Conservation (phyloP, 2,329 filamentous ascomycete genomes). For the Claviceps quebecensis region DNA sequence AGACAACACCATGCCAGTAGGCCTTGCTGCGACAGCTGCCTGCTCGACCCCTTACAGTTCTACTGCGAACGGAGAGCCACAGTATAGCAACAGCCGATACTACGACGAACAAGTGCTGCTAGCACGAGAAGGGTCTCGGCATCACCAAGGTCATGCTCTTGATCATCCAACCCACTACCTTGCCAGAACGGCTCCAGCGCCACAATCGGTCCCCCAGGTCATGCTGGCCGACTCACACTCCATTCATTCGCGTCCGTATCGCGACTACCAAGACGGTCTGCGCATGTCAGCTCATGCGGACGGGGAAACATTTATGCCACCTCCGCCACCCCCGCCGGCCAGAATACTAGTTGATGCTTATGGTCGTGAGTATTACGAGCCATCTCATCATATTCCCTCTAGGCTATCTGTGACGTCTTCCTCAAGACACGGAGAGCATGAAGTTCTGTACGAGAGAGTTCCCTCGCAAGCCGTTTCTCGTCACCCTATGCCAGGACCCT, state of each 20-base stretch:
- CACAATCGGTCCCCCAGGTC: constrained; percentile 28
- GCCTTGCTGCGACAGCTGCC: neutral
- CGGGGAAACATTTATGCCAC: constrained; percentile 35
- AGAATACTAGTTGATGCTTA: constrained; percentile 71
- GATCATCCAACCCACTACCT: constrained; percentile 20
- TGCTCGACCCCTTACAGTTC: constrained; percentile 11
- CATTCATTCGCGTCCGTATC: constrained; percentile 28
- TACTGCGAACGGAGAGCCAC: constrained; percentile 13
- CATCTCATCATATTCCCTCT: constrained; percentile 25
- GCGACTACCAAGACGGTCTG: constrained; percentile 26
- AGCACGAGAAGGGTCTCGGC: constrained; percentile 16
- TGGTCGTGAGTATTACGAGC: constrained; percentile 63
- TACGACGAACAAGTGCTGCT: constrained; percentile 18
- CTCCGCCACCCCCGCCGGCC: constrained; percentile 38
- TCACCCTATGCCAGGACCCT: constrained; percentile 30
- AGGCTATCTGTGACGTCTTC: constrained; percentile 42
- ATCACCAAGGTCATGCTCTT: constrained; percentile 23
- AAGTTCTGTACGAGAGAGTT: constrained; percentile 52
- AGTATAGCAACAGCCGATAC: constrained; percentile 20
- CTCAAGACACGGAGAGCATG: constrained; percentile 30
- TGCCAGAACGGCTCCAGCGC: constrained; percentile 22
- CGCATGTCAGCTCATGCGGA: constrained; percentile 36
- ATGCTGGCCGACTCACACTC: constrained; percentile 26
- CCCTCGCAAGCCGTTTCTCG: constrained; percentile 37
- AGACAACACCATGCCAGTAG: constrained; percentile 14